Percentiles rank a stretch among this genome's conserved stretches.
phyloP scores from a whole-genome alignment of 2,329 filamentous ascomycete genomes.

The Colletotrichum tropicale region DNA sequence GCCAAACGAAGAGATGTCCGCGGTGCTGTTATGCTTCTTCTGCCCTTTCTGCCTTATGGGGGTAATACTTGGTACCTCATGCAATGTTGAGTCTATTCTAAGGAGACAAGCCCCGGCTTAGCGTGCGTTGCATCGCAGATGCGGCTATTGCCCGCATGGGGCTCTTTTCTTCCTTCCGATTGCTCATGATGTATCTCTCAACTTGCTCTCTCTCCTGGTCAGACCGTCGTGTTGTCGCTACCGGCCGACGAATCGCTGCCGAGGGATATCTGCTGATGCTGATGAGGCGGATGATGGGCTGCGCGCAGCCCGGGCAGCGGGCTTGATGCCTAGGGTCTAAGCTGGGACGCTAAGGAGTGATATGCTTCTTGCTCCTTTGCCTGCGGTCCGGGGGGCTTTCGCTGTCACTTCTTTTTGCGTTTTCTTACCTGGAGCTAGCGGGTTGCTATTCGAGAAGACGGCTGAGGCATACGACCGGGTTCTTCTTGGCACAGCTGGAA shows the following conservation, averaged over 20 bases:
- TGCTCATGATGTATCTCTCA: background rate
- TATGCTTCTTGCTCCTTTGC: background rate
- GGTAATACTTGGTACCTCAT: background rate
- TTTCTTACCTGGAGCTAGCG: background rate
- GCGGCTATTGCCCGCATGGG: background rate
- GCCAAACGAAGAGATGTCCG: rapidly evolving
- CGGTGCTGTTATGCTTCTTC: background rate
- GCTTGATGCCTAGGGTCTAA: background rate
- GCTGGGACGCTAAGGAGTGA: background rate
- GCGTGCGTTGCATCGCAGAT: background rate
- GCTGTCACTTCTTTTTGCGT: background rate
- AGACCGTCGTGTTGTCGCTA: rapidly evolving
- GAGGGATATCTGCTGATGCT: background rate
- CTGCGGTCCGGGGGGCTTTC: background rate
- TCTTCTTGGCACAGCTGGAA: background rate
- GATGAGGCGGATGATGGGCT: background rate
- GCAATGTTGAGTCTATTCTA: background rate
- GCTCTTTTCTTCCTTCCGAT: background rate
- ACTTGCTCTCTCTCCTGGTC: background rate
- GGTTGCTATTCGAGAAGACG: background rate
- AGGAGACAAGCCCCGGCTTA: background rate
- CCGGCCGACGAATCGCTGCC: background rate
- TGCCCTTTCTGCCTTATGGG: background rate
- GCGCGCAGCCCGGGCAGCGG: background rate
- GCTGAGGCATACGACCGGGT: background rate